Evolutionary conservation across 2,329 filamentous ascomycete genomes (phyloP), one percentile per base, ranked within the genome.

Genomic region (Cladophialophora bantiana): DNA sequence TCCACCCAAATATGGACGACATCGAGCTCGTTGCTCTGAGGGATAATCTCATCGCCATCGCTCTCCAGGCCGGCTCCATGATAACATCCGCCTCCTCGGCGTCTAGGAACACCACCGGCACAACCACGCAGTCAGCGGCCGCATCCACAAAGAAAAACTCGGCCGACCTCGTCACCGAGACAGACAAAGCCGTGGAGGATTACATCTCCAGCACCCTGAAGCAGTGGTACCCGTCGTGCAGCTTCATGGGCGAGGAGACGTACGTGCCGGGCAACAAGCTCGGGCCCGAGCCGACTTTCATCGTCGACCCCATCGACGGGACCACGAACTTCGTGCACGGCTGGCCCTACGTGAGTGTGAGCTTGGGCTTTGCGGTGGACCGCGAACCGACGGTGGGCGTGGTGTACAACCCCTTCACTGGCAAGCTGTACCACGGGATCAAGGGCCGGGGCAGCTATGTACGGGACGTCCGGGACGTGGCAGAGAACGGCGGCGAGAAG

Each of bases 321-420:
- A 89, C 87, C 2, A 85, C 85, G 32, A 89, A 89, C 77, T 88
- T 89, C 70, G 84, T 89, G n/a, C 87, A 89, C 75, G 80, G 81
- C 26, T 83, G 86, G 73, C 84, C 84, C 1, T 86, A 85, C 73
- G 83, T 87, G 35, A 84, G 81, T 73, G 84, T 89, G 68, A 88
- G 85, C 4, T 80, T 89, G 15, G 87, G 86, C 1, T 82, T 89
- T 61, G 80, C 84, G 1, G 74, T 88, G 36, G 71, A 82, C 48
- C 75, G 77, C 35, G 76, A 78, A 12, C 86, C 87, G 0, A 78
- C 81, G 2, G 83, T 89, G 12, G 87, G 87, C 6, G 81, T 89
- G 13, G 83, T 89, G 31, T 88, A 84, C 75, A 89, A 89, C 70
- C 87, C 87, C 0, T 88, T 86, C 70, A 86, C 83, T 0, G 74